Percentiles rank a stretch among this genome's conserved stretches.
Conservation (phyloP, 208 protist genomes). For the Angomonas desouzai region DNA sequence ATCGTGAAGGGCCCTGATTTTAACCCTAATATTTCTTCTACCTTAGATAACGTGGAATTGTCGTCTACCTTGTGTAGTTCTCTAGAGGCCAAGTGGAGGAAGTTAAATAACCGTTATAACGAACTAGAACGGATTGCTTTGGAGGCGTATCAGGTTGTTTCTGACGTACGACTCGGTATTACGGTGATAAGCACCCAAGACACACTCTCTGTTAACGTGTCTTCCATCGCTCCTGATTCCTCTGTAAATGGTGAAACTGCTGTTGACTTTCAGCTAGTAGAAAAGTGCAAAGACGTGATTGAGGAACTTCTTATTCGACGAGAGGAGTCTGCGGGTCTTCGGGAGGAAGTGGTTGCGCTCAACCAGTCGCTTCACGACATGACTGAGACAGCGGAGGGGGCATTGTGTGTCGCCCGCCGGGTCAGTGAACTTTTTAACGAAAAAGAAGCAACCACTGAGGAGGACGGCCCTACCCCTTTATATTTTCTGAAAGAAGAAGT, state of each 20-base stretch:
- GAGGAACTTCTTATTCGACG: not conserved
- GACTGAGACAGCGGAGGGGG: not conserved
- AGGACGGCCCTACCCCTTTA: too few relatives aligned
- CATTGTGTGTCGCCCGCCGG: too few relatives aligned
- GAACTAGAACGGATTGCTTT: not conserved
- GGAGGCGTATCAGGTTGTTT: not conserved
- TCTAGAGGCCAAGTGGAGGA: not conserved
- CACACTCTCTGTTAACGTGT: slow-evolving; percentile 1
- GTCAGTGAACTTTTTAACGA: too few relatives aligned
- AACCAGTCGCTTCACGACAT: not conserved
- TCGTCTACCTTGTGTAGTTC: not conserved
- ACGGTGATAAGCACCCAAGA: not conserved
- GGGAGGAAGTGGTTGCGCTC: not conserved
- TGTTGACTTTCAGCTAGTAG: not conserved
- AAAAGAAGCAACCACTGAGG: too few relatives aligned
- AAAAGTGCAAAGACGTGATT: not conserved
- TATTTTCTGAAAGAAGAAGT: too few relatives aligned
- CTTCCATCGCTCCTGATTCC: not conserved
- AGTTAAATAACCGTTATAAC: not conserved
- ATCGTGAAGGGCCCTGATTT: not conserved
- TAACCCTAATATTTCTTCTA: slow-evolving; percentile 3
- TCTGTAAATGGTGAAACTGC: not conserved
- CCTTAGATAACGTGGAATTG: not conserved
- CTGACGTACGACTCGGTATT: not conserved
- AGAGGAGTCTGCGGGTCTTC: not conserved